Conservation (phyloP, 306 rosid genomes). For the Trifolium subterraneum region DNA sequence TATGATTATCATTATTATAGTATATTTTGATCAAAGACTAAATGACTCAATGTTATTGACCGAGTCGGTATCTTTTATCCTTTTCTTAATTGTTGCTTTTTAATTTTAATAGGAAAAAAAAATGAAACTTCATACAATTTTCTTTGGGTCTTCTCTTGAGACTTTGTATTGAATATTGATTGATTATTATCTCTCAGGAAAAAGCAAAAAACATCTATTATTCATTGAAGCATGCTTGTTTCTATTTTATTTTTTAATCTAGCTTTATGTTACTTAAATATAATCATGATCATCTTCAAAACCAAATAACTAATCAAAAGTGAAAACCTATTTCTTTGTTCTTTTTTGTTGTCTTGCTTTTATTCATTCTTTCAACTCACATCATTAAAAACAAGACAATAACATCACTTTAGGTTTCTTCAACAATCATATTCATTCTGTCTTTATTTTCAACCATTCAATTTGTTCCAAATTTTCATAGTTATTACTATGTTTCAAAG, state of each 20-base stretch:
- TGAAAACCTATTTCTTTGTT: slow-evolving; percentile 15
- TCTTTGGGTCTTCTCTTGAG: slow-evolving; percentile 8
- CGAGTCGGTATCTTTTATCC: slow-evolving; percentile 22
- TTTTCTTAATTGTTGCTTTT: background rate
- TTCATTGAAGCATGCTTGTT: slow-evolving; percentile 33
- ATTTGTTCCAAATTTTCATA: slow-evolving; percentile 23
- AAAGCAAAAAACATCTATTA: slow-evolving; percentile 19
- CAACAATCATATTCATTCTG: slow-evolving; percentile 26
- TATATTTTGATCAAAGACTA: too few species aligned
- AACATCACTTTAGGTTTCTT: slow-evolving; percentile 35
- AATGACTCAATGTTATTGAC: too few species aligned
- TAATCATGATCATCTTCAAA: slow-evolving; percentile 26
- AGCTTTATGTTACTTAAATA: background rate
- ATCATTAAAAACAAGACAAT: slow-evolving; percentile 18
- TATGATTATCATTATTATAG: too few species aligned
- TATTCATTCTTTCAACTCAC: slow-evolving; percentile 3
- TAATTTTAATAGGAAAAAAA: slow-evolving; percentile 6
- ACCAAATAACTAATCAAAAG: slow-evolving; percentile 34
- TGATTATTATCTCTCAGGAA: slow-evolving; percentile 29
- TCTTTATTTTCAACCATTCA: slow-evolving; percentile 31
- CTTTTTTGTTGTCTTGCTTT: slow-evolving; percentile 5
- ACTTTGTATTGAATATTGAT: too few species aligned
- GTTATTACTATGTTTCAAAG: slow-evolving; percentile 55
- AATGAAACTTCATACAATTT: slow-evolving; percentile 1
- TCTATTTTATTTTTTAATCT: background rate